These are phyloP conservation scores for Cryphonectria parasitica DNA, from an alignment of 2,329 filamentous ascomycete genomes.

Conservation along the genomic window DNA sequence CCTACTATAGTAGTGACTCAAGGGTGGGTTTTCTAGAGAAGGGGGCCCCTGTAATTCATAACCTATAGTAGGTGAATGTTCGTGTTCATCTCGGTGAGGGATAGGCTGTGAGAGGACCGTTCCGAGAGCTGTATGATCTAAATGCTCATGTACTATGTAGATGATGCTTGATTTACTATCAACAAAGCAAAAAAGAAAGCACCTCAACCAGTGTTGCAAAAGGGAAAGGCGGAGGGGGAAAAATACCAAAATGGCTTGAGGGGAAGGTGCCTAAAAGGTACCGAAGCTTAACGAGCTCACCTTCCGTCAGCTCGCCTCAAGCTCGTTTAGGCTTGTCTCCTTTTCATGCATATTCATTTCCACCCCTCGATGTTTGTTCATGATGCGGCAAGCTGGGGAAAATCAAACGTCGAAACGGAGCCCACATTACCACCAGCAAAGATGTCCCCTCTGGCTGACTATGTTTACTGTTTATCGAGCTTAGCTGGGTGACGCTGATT, in stretches of 20 bases:
- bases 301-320: background rate
- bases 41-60: background rate
- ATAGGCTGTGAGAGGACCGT: background rate
- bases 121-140: background rate
- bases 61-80: background rate
- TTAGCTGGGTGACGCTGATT: background rate
- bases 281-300: background rate
- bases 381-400: background rate
- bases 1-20: background rate
- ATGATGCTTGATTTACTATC: background rate
- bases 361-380: background rate
- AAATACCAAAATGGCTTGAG: background rate
- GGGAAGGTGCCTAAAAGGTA: background rate
- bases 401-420: background rate
- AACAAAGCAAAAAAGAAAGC: background rate
- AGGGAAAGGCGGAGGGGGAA: too few relatives aligned
- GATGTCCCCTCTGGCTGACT: background rate
- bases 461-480: background rate
- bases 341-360: background rate
- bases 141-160: too few relatives aligned
- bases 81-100: background rate
- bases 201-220: background rate
- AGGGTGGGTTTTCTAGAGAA: background rate
- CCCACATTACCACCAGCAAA: background rate
- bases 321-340: background rate